Evolutionary conservation across 495 filamentous ascomycete genomes (phyloP), one percentile per base, ranked within the genome.

Genomic region (Hyaloscypha bicolor): DNA sequence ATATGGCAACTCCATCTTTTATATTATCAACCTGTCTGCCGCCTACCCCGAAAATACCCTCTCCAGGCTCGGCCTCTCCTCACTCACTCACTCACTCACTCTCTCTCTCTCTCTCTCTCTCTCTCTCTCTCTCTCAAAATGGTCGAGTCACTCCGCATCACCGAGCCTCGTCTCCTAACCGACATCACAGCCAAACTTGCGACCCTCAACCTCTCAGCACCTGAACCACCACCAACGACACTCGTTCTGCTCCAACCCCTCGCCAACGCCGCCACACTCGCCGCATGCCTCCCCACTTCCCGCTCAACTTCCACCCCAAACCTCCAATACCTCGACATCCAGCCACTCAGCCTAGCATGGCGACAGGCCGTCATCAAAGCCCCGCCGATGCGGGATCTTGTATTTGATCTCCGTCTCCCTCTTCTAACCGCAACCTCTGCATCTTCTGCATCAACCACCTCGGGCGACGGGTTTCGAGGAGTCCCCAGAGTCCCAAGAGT

Each of bases 211-310:
- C 9, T 48, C 16, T 48, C 42, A 16, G 42, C 9, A 14, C 9
- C 42, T 14, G 11, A 48, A 48, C 16, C 42, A 11, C 9, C 16
- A 56, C 53, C 53, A 56, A 56, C 21, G 0, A 30, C 21, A 29
- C 19, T 55, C 25, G 53, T 56, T n/a, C 53, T 56, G 8, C 53
- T 56, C 21, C 53, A 56, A n/a, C 53, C 22, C 19, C 53, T 56
- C 21, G 53, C 21, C 53, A 56, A 56, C 6, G 9, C 53, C 5
- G n/a, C 19, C 21, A 56, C 21, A 29, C 6, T 56, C 53, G 21
- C 53, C 30, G 21, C 21, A 22, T 56, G 53, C 21, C 53, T 22
- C 22, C 53, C n/a, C 0, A 0, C 53, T 25, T 25, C 25, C 25
- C 25, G 25, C 25, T 9, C 5, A 4, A 29, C 22, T 5, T 56